These are phyloP conservation scores for Gremmenia infestans DNA, from an alignment of 2,329 filamentous ascomycete species.

Conservation along the genomic window DNA sequence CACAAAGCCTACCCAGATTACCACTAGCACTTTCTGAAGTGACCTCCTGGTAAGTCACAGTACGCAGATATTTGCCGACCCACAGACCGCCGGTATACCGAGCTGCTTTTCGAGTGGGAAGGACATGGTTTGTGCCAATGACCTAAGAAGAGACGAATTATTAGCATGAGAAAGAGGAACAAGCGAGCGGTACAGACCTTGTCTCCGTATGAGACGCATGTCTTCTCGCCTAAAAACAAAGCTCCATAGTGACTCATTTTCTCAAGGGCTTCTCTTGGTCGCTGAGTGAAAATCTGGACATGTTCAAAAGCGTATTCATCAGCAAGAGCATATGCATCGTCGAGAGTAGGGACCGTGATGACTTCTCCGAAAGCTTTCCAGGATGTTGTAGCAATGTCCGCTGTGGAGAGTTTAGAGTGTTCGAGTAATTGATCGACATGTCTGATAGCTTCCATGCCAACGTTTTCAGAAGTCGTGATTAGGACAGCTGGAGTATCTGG, in stretches of 20 bases:
- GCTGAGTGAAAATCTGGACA: conserved; percentile 44
- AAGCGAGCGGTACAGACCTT: conserved; percentile 34
- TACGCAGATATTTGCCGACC: conserved; percentile 50
- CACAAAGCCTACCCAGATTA: conserved; percentile 44
- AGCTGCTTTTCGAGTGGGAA: conserved; percentile 44
- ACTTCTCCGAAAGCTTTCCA: conserved; percentile 46
- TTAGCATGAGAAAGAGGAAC: background rate
- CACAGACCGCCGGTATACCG: conserved; percentile 48
- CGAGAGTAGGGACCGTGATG: conserved; percentile 37
- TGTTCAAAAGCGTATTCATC: conserved; percentile 47
- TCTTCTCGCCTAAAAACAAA: conserved; percentile 46
- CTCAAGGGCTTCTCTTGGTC: conserved; percentile 42
- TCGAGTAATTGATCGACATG: conserved; percentile 36
- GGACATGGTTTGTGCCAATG: conserved; percentile 51
- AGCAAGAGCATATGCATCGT: conserved; percentile 40
- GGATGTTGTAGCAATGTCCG: conserved; percentile 37
- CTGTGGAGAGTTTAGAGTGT: conserved; percentile 35
- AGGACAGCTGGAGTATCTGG: conserved; percentile 47
- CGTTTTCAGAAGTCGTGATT: conserved; percentile 41
- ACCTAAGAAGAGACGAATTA: conserved; percentile 30
- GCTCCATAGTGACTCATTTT: conserved; percentile 49
- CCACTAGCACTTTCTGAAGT: conserved; percentile 39
- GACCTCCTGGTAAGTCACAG: conserved; percentile 50
- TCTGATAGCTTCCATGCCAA: conserved; percentile 36
- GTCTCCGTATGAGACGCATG: conserved; percentile 49